Evolutionary conservation across 257 asterid species (phyloP).

Genomic region (Capsicum rhomboideum): DNA sequence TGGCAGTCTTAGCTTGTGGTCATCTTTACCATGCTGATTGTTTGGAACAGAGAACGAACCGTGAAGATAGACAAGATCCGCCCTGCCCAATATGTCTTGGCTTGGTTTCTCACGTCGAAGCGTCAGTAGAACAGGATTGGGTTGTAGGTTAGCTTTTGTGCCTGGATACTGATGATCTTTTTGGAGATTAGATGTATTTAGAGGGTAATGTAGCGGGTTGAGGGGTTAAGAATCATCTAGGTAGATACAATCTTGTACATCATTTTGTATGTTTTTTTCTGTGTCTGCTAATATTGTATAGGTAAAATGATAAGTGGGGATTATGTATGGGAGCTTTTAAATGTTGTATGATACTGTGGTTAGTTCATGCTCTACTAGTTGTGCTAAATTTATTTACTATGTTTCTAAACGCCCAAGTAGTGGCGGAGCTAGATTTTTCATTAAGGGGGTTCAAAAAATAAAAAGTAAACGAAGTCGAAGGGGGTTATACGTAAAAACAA

Average conservation of each 20-base stretch:
- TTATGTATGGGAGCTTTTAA: not conserved
- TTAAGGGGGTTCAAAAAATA: too few relatives aligned
- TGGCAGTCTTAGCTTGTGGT: constrained; percentile 83
- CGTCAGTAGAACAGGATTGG: not conserved
- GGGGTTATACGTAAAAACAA: too few relatives aligned
- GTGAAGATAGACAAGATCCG: constrained; percentile 22
- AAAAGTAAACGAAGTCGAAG: too few relatives aligned
- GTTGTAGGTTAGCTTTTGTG: not conserved
- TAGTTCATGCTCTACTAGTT: not conserved
- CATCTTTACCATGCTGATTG: constrained; percentile 87
- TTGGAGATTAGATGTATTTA: not conserved
- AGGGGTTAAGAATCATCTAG: not conserved
- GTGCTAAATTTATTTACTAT: not conserved
- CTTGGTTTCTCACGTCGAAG: not conserved
- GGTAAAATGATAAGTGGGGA: not conserved
- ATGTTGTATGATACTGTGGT: not conserved
- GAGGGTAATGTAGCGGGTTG: too few relatives aligned
- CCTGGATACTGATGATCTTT: not conserved
- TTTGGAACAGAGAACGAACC: constrained; percentile 57
- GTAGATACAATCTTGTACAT: not conserved
- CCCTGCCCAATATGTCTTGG: not conserved
- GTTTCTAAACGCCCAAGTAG: not conserved
- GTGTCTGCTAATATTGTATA: not conserved
- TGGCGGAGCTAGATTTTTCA: too few relatives aligned
- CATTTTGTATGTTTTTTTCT: not conserved